These are phyloP conservation scores for Pseudopyrenochaeta lycopersici DNA, from an alignment of 2,329 filamentous ascomycete genomes.

Conservation along the genomic window DNA sequence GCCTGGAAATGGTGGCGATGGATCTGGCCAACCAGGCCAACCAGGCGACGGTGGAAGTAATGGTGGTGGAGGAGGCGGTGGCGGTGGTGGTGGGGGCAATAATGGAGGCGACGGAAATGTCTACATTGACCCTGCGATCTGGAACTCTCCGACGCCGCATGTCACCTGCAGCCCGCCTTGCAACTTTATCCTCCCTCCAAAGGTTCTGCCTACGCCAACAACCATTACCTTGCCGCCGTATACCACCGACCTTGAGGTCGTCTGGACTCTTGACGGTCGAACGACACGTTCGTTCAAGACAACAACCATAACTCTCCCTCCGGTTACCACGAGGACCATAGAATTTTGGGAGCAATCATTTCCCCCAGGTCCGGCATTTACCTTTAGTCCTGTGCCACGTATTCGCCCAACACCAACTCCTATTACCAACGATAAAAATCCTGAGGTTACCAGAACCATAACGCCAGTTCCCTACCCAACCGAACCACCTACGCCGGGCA, in stretches of 20 bases:
- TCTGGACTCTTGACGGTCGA: slow-evolving; percentile 2
- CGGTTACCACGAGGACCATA: slow-evolving; percentile 8
- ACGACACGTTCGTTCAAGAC: slow-evolving; percentile 6
- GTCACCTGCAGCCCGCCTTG: slow-evolving; percentile 9
- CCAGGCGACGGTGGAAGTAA: not conserved
- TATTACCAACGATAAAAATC: slow-evolving; percentile 5
- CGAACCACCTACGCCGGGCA: not conserved
- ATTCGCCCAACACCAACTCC: slow-evolving; percentile 1
- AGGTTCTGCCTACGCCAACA: slow-evolving; percentile 1
- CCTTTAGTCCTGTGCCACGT: slow-evolving; percentile 4
- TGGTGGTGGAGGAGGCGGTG: not conserved
- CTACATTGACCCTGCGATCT: slow-evolving; percentile 9
- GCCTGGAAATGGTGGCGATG: slow-evolving; percentile 6
- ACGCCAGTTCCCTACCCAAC: slow-evolving; percentile 6
- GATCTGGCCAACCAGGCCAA: slow-evolving; percentile 2
- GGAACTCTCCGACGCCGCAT: slow-evolving; percentile 1
- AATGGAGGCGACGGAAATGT: slow-evolving; percentile 4
- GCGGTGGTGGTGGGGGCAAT: slow-evolving; percentile 1
- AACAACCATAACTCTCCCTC: slow-evolving; percentile 7
- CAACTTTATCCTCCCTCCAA: slow-evolving; percentile 10
- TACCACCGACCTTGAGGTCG: slow-evolving; percentile 8
- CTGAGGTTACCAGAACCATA: slow-evolving; percentile 7
- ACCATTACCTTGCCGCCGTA: slow-evolving; percentile 10
- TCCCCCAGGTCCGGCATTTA: not conserved
- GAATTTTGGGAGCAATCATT: slow-evolving; percentile 4